These are phyloP conservation scores for Dendrobium huoshanense DNA, from an alignment of 106 monocot species.

Conservation along the genomic window DNA sequence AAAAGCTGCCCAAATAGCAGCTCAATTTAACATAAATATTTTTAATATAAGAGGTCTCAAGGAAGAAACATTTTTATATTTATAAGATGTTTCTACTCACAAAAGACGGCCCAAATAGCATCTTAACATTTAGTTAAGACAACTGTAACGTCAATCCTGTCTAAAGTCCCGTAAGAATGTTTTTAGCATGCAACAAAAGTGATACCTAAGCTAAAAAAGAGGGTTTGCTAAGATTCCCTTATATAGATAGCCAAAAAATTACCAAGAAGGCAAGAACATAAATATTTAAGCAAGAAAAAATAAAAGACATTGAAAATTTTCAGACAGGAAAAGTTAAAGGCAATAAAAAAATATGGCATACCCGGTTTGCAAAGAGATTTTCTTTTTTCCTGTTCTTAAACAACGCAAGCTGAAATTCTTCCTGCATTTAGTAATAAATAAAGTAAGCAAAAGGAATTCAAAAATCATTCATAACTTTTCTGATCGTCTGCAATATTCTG, in stretches of 20 bases:
- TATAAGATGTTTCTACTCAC: neutral
- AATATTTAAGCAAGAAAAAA: neutral
- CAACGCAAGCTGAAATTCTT: conserved; percentile 89
- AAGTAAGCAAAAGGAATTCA: conserved; percentile 5
- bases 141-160: neutral
- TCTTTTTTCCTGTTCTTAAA: conserved; percentile 75
- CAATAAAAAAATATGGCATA: conserved; percentile 15
- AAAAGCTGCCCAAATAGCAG: too few relatives aligned
- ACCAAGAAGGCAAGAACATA: neutral
- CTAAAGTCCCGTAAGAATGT: neutral
- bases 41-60: too few relatives aligned
- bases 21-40: too few relatives aligned
- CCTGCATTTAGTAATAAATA: conserved; percentile 38
- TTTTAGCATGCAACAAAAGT: neutral
- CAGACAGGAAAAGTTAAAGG: neutral
- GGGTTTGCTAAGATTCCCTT: neutral
- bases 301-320: neutral
- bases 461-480: neutral
- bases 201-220: neutral
- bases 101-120: neutral
- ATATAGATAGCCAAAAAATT: neutral
- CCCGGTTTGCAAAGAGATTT: conserved; percentile 90
- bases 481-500: neutral
- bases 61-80: neutral
- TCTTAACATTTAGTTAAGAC: neutral